phyloP scores from a whole-genome alignment of 169 alveolate species.

The Eimeria necatrix region DNA sequence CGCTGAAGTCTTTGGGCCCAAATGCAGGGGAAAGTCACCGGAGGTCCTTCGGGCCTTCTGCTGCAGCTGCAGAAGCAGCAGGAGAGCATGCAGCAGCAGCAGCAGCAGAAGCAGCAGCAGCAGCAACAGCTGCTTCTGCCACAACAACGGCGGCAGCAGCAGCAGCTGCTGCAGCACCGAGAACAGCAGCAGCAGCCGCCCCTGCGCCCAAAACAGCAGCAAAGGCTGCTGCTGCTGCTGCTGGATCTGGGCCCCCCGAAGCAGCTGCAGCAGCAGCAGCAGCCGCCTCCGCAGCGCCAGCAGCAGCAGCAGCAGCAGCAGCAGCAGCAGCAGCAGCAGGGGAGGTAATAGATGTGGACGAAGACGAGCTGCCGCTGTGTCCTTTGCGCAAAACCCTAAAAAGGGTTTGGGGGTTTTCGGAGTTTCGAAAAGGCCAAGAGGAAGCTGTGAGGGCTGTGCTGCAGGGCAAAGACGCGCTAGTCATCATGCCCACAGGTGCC shows the following conservation, averaged over 20 bases:
- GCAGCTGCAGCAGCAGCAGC: neutral
- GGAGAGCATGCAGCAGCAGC: neutral
- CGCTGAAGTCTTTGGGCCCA: neutral
- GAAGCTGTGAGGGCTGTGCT: conserved; percentile 66
- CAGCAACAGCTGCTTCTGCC: neutral
- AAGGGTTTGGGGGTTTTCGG: conserved; percentile 38
- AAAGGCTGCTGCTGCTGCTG: neutral
- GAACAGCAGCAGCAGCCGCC: neutral
- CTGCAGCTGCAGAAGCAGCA: neutral
- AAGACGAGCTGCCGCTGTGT: conserved; percentile 26
- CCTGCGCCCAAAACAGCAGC: neutral
- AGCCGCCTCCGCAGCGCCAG: neutral
- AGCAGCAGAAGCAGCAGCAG: neutral
- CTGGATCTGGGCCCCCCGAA: too few relatives aligned
- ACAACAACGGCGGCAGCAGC: neutral
- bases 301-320: conserved; percentile 34
- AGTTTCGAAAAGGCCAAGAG: conserved; percentile 68
- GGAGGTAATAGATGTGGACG: conserved; percentile 29
- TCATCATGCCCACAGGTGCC: conserved; percentile 91
- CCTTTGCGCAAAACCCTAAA: conserved; percentile 10
- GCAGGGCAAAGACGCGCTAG: conserved; percentile 89
- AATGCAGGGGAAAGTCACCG: neutral
- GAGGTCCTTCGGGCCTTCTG: neutral
- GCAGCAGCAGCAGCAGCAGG: conserved; percentile 58
- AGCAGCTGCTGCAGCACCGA: too few relatives aligned